phyloP scores from a whole-genome alignment of 208 protist genomes.

The Hexamita inflata region DNA sequence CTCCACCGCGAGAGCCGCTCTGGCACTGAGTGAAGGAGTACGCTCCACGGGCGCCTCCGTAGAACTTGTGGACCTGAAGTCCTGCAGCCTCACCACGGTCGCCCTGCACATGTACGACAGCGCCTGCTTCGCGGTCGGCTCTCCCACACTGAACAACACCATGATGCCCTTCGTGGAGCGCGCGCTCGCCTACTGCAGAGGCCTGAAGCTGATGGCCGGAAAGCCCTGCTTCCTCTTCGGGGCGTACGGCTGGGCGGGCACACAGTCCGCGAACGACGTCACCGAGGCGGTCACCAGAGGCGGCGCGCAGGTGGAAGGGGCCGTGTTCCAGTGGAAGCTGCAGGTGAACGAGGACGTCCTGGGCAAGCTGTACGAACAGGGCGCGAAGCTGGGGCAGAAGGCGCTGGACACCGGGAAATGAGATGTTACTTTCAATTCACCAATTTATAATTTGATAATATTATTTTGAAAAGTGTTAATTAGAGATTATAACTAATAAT shows the following conservation, averaged over 20 bases:
- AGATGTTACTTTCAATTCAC: too few species aligned
- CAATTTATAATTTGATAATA: too few species aligned
- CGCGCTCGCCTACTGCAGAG: not conserved
- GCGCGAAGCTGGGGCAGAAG: too few species aligned
- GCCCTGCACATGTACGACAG: not conserved
- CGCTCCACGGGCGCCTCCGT: not conserved
- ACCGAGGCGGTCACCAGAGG: too few species aligned
- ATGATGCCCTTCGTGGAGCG: not conserved
- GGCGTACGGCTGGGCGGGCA: slow-evolving; percentile 9
- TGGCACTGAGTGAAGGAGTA: not conserved
- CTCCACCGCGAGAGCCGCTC: not conserved
- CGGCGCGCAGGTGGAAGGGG: too few species aligned
- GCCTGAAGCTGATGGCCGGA: not conserved
- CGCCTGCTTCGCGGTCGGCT: not conserved
- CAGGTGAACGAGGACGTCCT: too few species aligned
- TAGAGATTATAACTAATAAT: too few species aligned
- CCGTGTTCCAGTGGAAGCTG: too few species aligned
- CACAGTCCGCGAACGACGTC: too few species aligned
- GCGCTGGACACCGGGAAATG: too few species aligned
- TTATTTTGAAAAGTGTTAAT: too few species aligned
- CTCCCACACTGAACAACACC: slow-evolving; percentile 19
- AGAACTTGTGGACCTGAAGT: not conserved
- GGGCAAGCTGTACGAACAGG: too few species aligned
- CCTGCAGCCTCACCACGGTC: not conserved
- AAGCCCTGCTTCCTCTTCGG: slow-evolving; percentile 2